phyloP scores from a whole-genome alignment of 2,329 filamentous ascomycete genomes.

The Cladophialophora psammophila region DNA sequence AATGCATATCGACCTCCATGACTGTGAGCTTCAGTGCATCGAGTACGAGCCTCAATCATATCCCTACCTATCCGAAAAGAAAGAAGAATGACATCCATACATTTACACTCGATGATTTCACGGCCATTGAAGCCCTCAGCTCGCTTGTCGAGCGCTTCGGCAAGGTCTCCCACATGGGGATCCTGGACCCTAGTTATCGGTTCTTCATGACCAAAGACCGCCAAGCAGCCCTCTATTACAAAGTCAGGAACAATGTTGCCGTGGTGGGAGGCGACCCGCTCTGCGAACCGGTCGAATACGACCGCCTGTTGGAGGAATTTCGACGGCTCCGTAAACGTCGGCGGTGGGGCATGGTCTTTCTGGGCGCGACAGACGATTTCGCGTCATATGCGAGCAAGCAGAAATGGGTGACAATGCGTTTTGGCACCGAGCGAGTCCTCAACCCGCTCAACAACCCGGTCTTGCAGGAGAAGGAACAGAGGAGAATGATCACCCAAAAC shows the following conservation, averaged over 20 bases:
- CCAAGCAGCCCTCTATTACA: slow-evolving; percentile 50
- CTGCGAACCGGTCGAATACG: slow-evolving; percentile 42
- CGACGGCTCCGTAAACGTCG: slow-evolving; percentile 43
- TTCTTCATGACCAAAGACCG: slow-evolving; percentile 50
- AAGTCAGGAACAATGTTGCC: slow-evolving; percentile 47
- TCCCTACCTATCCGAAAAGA: slow-evolving; percentile 7
- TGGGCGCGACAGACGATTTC: slow-evolving; percentile 49
- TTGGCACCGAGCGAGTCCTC: slow-evolving; percentile 50
- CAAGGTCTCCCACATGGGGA: slow-evolving; percentile 52
- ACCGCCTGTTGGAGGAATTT: slow-evolving; percentile 48
- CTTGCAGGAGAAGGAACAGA: slow-evolving; percentile 47
- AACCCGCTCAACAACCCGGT: slow-evolving; percentile 52
- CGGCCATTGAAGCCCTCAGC: slow-evolving; percentile 45
- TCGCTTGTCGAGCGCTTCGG: slow-evolving; percentile 47
- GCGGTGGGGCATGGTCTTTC: slow-evolving; percentile 47
- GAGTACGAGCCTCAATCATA: not conserved
- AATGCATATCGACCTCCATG: slow-evolving; percentile 13
- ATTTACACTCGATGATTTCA: slow-evolving; percentile 45
- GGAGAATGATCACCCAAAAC: slow-evolving; percentile 49
- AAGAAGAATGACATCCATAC: slow-evolving; percentile 35
- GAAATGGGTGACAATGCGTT: slow-evolving; percentile 49
- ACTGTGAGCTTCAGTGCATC: slow-evolving; percentile 16
- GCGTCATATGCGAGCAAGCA: slow-evolving; percentile 43
- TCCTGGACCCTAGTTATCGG: slow-evolving; percentile 52
- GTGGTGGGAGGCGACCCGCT: slow-evolving; percentile 52